Evolutionary conservation across 495 filamentous ascomycete species (phyloP), one percentile per base, ranked within the genome.

Genomic region (Tuber magnatum): DNA sequence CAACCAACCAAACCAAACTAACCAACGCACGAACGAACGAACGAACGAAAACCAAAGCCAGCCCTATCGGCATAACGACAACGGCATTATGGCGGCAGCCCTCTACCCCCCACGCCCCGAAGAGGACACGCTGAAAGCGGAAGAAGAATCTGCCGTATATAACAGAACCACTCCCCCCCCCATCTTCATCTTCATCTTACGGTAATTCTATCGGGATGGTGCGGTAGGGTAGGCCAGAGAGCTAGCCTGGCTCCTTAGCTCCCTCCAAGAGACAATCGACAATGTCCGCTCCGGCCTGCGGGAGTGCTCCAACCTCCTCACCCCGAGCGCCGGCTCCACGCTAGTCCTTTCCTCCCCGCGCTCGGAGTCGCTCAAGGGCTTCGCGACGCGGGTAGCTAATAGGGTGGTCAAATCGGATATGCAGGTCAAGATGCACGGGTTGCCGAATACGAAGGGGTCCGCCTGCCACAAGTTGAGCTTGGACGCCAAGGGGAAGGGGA

Each of bases 351-450:
- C 92, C 72, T 95, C 93, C n/a, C 85, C 91, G 48, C 88, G 96
- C 28, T 93, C 91, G 69, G 95, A 99, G 85, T 89, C 87, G 76
- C 90, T 98, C 46, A 99, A 99, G 83, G 95, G 95, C 7, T 91
- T 92, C 83, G 88, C 97, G 71, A 97, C 94, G 0, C 88, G 93
- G 39, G 88, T 93, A 18, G 93, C 93, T 10, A 90, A 90, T 18
- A 87, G 89, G 51, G 88, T 97, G 44, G 89, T 93, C 46, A 92
- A 92, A 77, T 92, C 91, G 44, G 92, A 78, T 41, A 77, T 80
- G 38, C 74, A 69, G 39, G 69, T 78, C 28, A 82, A 81, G 73
- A 61, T 80, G 24, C 41, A 71, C 68, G 76, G 74, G 24, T 73
- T 82, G n/a, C 73, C 78, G 0, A 35, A 73, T 51, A 80, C 75